Percentiles rank a stretch among this genome's conserved stretches.
These are phyloP conservation scores for Onygenales sp. DNA, from an alignment of 2,329 filamentous ascomycete species.

Conservation along the genomic window DNA sequence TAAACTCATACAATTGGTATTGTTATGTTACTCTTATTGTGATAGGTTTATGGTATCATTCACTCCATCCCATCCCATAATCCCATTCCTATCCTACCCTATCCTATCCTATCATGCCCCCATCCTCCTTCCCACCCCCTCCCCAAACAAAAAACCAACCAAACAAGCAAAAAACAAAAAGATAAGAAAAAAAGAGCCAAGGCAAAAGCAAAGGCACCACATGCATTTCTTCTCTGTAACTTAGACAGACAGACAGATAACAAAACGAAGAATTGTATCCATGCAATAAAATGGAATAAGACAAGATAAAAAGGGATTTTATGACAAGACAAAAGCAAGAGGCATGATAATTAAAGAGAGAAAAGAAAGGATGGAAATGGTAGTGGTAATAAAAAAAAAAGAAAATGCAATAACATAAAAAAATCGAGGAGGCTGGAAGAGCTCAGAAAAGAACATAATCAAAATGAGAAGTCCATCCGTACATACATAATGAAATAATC, in stretches of 20 bases:
- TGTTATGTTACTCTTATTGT: too few relatives aligned
- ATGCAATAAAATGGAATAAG: neutral
- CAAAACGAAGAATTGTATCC: neutral
- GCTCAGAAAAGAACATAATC: neutral
- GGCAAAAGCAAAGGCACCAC: too few relatives aligned
- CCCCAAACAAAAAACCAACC: neutral
- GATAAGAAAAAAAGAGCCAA: neutral
- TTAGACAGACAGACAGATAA: neutral
- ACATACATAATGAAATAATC: neutral
- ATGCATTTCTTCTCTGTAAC: too few relatives aligned
- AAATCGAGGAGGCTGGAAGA: conserved; percentile 4
- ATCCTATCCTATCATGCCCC: neutral
- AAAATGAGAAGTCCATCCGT: neutral
- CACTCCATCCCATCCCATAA: neutral
- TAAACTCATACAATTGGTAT: too few relatives aligned
- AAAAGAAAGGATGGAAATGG: conserved; percentile 9
- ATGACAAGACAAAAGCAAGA: conserved; percentile 6
- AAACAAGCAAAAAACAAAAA: neutral
- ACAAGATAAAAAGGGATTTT: conserved; percentile 8
- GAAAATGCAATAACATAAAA: conserved; percentile 6
- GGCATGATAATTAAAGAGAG: neutral
- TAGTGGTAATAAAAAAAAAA: conserved; percentile 9
- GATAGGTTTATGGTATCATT: too few relatives aligned
- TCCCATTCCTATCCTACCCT: conserved; percentile 8
- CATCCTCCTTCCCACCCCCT: neutral